Evolutionary conservation across 345 rosid species (phyloP).

Genomic region (Eucalyptus sp.): DNA sequence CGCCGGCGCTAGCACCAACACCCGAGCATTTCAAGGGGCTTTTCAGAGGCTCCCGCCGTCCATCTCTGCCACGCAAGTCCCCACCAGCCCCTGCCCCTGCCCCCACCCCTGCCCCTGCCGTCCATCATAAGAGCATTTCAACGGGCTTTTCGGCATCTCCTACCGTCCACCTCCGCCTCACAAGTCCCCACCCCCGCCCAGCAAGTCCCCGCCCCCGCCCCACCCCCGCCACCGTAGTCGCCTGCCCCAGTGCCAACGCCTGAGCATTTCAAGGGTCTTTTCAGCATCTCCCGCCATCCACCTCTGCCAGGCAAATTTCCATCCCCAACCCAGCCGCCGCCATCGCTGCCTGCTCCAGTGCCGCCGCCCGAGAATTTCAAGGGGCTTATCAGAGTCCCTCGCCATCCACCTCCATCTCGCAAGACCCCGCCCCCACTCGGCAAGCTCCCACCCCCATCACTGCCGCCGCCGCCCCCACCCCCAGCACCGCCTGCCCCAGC

Average conservation of each 20-base stretch:
- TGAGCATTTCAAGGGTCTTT: background rate
- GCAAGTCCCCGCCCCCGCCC: background rate
- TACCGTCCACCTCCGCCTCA: background rate
- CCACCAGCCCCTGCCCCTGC: too few species aligned
- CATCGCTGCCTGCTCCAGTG: background rate
- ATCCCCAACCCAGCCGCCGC: background rate
- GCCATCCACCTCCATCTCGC: background rate
- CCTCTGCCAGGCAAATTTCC: too few species aligned
- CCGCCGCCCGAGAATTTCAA: background rate
- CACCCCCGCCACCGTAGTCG: background rate
- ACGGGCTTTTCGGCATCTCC: background rate
- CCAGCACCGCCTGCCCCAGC: too few species aligned
- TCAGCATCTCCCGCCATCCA: background rate
- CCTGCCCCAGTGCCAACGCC: background rate
- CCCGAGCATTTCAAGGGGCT: background rate
- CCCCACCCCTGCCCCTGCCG: too few species aligned
- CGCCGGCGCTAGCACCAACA: background rate
- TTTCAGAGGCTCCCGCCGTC: background rate
- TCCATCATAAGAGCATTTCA: background rate
- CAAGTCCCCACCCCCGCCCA: background rate
- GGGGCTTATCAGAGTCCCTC: background rate
- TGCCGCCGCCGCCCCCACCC: too few species aligned
- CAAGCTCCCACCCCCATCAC: too few species aligned
- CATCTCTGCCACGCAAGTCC: background rate
- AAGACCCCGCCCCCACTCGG: too few species aligned